phyloP scores from a whole-genome alignment of 2,329 filamentous ascomycete genomes.

The Ampelomyces quisqualis region DNA sequence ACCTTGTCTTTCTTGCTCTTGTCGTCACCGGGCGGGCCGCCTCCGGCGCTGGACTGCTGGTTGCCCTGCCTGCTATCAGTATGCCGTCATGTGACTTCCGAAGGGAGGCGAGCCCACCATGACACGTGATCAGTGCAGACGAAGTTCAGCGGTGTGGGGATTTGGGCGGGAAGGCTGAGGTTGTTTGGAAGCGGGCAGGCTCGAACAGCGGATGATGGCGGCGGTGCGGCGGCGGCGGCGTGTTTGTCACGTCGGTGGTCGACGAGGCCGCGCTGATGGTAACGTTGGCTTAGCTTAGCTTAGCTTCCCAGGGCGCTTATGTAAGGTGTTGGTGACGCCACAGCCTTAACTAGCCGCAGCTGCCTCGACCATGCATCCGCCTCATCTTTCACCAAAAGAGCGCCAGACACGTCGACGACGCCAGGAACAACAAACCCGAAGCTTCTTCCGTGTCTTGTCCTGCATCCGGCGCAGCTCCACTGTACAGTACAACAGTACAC shows the following conservation, averaged over 20 bases:
- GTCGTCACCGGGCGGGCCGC: slow-evolving; percentile 67
- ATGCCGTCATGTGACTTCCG: slow-evolving; percentile 36
- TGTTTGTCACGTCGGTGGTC: slow-evolving; percentile 37
- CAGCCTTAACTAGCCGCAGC: slow-evolving; percentile 20
- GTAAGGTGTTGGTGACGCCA: slow-evolving; percentile 21
- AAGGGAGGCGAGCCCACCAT: slow-evolving; percentile 36
- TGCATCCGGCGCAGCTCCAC: too few relatives aligned
- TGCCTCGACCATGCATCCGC: slow-evolving; percentile 19
- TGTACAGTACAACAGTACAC: not conserved
- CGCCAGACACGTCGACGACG: slow-evolving; percentile 37
- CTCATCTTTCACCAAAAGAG: slow-evolving; percentile 33
- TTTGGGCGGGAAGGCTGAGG: not conserved
- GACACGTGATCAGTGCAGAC: slow-evolving; percentile 22
- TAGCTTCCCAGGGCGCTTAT: slow-evolving; percentile 22
- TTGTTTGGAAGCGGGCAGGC: not conserved
- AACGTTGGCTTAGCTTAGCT: too few relatives aligned
- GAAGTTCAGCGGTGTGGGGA: not conserved
- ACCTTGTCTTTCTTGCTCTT: slow-evolving; percentile 85
- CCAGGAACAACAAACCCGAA: slow-evolving; percentile 3
- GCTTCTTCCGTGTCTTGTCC: not conserved
- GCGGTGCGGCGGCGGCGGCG: slow-evolving; percentile 19
- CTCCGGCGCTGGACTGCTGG: slow-evolving; percentile 83
- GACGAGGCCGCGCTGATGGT: slow-evolving; percentile 22
- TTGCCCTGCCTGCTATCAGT: slow-evolving; percentile 62
- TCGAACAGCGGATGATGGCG: slow-evolving; percentile 13